Evolutionary conservation across 768 basidiomycete species (phyloP).

Genomic region (Pleurotus tuber-regium): DNA sequence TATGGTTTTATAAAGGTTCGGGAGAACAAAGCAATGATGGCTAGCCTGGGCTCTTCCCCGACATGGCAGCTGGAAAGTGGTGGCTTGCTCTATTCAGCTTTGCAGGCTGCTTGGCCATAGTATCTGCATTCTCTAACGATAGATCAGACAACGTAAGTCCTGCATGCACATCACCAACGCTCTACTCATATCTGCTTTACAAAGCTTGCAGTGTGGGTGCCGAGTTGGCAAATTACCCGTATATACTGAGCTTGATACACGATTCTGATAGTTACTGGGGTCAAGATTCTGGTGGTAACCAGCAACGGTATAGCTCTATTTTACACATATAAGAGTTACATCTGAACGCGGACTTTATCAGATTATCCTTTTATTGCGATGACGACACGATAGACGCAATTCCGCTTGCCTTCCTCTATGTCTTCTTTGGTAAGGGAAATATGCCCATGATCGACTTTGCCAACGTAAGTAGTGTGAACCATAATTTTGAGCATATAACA

Average conservation of each 20-base stretch:
- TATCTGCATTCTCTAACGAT: slow-evolving; percentile 30
- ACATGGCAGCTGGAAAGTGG: slow-evolving; percentile 12
- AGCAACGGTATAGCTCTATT: slow-evolving; percentile 27
- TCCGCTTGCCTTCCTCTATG: slow-evolving; percentile 58
- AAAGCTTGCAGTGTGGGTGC: slow-evolving; percentile 36
- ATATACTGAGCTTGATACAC: not conserved
- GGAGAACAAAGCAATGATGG: no score
- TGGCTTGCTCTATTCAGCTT: slow-evolving; percentile 14
- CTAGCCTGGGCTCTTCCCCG: slow-evolving; percentile 6
- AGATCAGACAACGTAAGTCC: slow-evolving; percentile 35
- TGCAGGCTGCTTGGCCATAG: slow-evolving; percentile 16
- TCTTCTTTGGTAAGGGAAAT: slow-evolving; percentile 59
- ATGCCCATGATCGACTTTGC: slow-evolving; percentile 60
- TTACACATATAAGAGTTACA: not conserved
- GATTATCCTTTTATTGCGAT: slow-evolving; percentile 59
- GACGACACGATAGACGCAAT: slow-evolving; percentile 62
- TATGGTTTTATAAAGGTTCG: slow-evolving; percentile 14
- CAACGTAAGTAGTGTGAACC: slow-evolving; percentile 52
- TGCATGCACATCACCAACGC: not conserved
- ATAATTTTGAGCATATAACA: no score
- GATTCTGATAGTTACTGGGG: slow-evolving; percentile 37
- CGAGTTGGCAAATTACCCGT: not conserved
- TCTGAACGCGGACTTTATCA: slow-evolving; percentile 13
- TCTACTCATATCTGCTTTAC: not conserved
- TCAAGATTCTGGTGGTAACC: slow-evolving; percentile 36